Evolutionary conservation across 225 moss, liverwort and hornwort species (phyloP).

Genomic region (Pseudoscleropodium purum): DNA sequence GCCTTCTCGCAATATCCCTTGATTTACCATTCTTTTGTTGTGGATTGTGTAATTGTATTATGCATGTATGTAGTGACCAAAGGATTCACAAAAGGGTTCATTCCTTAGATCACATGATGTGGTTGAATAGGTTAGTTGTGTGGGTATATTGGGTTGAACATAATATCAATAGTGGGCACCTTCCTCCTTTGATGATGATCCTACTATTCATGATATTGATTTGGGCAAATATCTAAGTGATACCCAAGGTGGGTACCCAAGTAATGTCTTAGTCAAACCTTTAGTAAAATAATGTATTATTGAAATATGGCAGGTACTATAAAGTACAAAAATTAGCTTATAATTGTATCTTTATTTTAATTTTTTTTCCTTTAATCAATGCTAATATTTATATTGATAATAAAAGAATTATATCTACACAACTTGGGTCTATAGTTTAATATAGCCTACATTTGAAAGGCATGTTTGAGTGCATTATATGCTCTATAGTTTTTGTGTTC

Average conservation of each 20-base stretch:
- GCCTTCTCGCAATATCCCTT: not conserved
- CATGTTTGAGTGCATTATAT: too few relatives aligned
- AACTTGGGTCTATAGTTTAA: not conserved
- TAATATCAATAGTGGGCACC: not conserved
- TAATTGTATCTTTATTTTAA: too few relatives aligned
- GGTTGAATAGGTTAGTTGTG: not conserved
- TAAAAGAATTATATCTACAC: not conserved
- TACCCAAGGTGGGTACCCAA: fast-evolving
- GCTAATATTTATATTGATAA: not conserved
- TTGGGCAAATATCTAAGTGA: not conserved
- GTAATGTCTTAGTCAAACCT: not conserved
- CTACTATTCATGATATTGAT: too few relatives aligned
- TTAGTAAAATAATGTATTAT: not conserved
- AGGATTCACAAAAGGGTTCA: not conserved
- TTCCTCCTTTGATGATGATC: too few relatives aligned
- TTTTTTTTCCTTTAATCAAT: not conserved
- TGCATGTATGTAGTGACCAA: not conserved
- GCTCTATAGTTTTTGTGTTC: not conserved
- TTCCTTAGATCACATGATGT: not conserved
- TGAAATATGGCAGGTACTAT: too few relatives aligned
- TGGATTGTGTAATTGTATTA: too few relatives aligned
- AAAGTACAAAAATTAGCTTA: not conserved
- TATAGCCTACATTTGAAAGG: fast-evolving
- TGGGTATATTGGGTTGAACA: not conserved
- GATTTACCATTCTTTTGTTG: not conserved